Percentiles rank a stretch among this genome's conserved stretches.
phyloP scores from a whole-genome alignment of 768 basidiomycete genomes.

The Gautieria morchelliformis region DNA sequence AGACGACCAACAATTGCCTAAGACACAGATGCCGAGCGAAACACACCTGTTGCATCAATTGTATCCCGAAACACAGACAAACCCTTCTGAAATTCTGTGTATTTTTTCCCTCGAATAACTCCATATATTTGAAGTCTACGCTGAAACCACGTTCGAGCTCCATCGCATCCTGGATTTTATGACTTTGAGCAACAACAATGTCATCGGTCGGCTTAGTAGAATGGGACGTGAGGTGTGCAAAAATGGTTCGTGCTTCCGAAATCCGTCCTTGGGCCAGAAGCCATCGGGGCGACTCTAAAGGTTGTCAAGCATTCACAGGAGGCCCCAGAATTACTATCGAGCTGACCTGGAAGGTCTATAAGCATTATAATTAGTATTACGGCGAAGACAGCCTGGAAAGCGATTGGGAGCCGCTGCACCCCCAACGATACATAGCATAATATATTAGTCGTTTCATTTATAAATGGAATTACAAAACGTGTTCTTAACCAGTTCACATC shows the following conservation, averaged over 20 bases:
- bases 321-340: not conserved
- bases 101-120: conserved; percentile 2
- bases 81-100: conserved; percentile 4
- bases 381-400: conserved; percentile 4
- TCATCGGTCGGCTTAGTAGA: not conserved
- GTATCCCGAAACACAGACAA: conserved; percentile 8
- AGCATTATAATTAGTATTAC: conserved; percentile 1
- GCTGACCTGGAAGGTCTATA: conserved; percentile 5
- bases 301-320: not conserved
- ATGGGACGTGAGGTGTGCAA: conserved; percentile 15
- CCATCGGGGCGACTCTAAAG: conserved; percentile 32
- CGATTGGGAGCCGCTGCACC: not conserved
- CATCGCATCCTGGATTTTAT: conserved; percentile 7
- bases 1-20: not conserved
- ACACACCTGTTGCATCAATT: conserved; percentile 7
- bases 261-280: conserved; percentile 49
- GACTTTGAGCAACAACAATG: conserved; percentile 4
- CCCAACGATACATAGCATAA: not conserved
- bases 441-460: not conserved
- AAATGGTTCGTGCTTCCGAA: conserved; percentile 44
- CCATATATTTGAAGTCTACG: conserved; percentile 5
- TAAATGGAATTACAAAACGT: too few species aligned
- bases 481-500: conserved; percentile 1
- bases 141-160: not conserved
- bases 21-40: not conserved